phyloP scores from a whole-genome alignment of 2,329 filamentous ascomycete genomes.

The Talaromyces marneffei region DNA sequence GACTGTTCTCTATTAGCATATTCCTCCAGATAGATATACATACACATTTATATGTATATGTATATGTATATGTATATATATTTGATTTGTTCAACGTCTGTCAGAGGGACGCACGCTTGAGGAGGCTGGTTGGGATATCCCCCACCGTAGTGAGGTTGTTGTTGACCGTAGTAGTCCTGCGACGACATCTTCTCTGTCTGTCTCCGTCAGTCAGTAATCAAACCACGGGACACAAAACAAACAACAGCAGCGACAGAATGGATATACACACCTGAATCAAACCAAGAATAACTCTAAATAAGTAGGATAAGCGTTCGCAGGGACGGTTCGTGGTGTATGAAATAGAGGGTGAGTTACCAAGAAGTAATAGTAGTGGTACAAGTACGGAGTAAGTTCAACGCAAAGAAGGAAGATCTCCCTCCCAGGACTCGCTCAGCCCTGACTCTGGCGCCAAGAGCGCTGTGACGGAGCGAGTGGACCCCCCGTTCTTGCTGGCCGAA shows the following conservation, averaged over 20 bases:
- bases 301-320: neutral
- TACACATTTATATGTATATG: no score
- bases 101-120: constrained; percentile 13
- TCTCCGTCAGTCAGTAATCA: neutral
- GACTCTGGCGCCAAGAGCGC: no score
- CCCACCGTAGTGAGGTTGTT: constrained; percentile 20
- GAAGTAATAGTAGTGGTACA: neutral
- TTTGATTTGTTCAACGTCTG: neutral
- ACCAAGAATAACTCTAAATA: neutral
- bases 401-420: neutral
- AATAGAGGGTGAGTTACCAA: no score
- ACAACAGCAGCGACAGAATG: no score
- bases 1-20: neutral
- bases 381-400: neutral
- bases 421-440: neutral
- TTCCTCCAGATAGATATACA: no score
- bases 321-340: no score
- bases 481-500: neutral
- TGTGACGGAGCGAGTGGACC: neutral
- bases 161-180: constrained; percentile 37
- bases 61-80: no score
- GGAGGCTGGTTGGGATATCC: constrained; percentile 21
- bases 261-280: neutral
- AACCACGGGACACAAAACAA: no score
- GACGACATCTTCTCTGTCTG: constrained; percentile 32